Percentiles rank a stretch among this genome's conserved stretches.
Conservation (phyloP, 495 filamentous ascomycete genomes). For the Daldinia caldariorum region DNA sequence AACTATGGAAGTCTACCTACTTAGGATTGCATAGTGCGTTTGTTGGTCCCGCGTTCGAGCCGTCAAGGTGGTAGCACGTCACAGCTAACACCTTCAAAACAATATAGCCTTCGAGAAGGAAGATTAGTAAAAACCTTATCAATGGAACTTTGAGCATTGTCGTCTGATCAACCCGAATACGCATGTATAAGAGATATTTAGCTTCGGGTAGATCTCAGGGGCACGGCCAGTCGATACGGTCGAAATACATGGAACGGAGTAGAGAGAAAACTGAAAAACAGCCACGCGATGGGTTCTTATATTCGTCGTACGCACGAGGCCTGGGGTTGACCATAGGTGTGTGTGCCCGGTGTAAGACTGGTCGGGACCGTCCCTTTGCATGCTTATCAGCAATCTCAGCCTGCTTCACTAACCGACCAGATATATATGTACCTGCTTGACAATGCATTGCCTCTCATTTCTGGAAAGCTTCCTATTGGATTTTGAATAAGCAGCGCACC, state of each 20-base stretch:
- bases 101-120: conserved; percentile 26
- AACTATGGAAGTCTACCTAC: conserved; percentile 4
- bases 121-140: conserved; percentile 16
- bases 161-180: neutral
- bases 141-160: conserved; percentile 18
- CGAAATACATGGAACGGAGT: neutral
- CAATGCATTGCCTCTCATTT: neutral
- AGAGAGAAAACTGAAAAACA: neutral
- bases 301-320: conserved; percentile 17
- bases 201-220: conserved; percentile 9
- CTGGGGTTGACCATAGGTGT: conserved; percentile 7
- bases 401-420: neutral
- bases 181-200: conserved; percentile 8
- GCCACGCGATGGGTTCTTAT: neutral
- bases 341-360: conserved; percentile 16
- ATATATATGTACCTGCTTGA: too few relatives aligned
- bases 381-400: neutral
- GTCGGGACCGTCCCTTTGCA: conserved; percentile 14
- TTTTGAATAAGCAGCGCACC: too few relatives aligned
- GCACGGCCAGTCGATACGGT: conserved; percentile 5
- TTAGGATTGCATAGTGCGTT: conserved; percentile 32
- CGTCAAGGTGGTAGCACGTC: conserved; percentile 33
- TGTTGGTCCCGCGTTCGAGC: conserved; percentile 26
- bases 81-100: conserved; percentile 24
- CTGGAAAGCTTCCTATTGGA: too few relatives aligned